Evolutionary conservation across 2,329 filamentous ascomycete genomes (phyloP).

Genomic region (Fusarium camptoceras): DNA sequence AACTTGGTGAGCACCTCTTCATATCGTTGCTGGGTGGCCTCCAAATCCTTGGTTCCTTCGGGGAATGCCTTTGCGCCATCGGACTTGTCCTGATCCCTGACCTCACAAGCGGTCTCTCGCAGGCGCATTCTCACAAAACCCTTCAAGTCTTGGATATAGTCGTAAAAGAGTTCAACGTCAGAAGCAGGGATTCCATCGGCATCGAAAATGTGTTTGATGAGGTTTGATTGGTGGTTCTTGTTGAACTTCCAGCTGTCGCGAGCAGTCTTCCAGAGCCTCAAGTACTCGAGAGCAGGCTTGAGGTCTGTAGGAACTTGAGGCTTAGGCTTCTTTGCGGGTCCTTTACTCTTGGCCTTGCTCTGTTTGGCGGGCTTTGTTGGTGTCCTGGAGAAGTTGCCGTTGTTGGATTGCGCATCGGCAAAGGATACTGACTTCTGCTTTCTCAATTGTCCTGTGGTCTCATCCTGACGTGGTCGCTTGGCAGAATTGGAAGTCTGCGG

Average conservation of each 20-base stretch:
- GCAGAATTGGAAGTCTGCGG: constrained; percentile 49
- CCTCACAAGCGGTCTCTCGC: constrained; percentile 71
- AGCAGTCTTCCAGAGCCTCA: constrained; percentile 78
- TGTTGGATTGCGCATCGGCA: constrained; percentile 54
- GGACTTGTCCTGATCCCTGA: constrained; percentile 68
- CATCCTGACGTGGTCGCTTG: constrained; percentile 53
- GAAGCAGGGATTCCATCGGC: constrained; percentile 75
- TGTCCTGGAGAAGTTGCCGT: constrained; percentile 46
- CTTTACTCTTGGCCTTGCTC: constrained; percentile 52
- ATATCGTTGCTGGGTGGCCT: constrained; percentile 64
- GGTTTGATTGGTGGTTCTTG: constrained; percentile 87
- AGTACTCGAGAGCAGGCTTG: constrained; percentile 78
- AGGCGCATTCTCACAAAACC: constrained; percentile 78
- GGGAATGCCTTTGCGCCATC: constrained; percentile 62
- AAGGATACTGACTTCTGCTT: constrained; percentile 64
- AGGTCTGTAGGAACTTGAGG: constrained; percentile 58
- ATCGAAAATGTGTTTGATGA: constrained; percentile 86
- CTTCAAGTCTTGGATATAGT: constrained; percentile 84
- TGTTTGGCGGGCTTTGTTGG: constrained; percentile 48
- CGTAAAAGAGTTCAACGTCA: constrained; percentile 76
- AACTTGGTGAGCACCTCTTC: constrained; percentile 66
- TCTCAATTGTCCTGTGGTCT: constrained; percentile 48
- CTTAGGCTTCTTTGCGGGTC: constrained; percentile 55
- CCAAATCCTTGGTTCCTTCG: constrained; percentile 60
- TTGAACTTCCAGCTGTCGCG: constrained; percentile 91